These are phyloP conservation scores for Besnoitia besnoiti DNA, from an alignment of 169 alveolate genomes.

Conservation along the genomic window DNA sequence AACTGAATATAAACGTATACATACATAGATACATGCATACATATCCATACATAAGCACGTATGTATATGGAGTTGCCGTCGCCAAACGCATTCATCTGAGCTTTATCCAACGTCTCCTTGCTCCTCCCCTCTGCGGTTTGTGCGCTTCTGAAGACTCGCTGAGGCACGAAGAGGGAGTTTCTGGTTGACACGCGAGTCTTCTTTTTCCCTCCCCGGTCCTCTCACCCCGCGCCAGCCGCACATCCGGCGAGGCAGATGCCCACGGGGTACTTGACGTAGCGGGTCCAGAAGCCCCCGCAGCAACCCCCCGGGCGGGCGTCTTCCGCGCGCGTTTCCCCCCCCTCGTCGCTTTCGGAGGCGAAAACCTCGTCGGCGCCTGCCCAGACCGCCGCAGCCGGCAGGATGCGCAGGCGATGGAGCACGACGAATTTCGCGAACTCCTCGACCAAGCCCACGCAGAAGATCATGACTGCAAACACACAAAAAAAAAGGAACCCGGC, in stretches of 20 bases:
- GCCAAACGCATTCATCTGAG: no score
- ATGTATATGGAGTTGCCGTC: no score
- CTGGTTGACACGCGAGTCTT: no score
- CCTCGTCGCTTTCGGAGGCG: neutral
- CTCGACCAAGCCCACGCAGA: slow-evolving; percentile 22
- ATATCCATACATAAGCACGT: no score
- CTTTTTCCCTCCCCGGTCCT: neutral
- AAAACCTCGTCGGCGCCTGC: neutral
- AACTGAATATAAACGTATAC: no score
- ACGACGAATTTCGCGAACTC: neutral
- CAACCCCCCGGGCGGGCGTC: neutral
- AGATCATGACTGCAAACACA: neutral
- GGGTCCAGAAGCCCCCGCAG: neutral
- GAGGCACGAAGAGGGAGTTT: no score
- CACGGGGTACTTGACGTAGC: neutral
- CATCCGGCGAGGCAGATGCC: slow-evolving; percentile 29
- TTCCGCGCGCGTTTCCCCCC: neutral
- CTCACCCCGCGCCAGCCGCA: slow-evolving; percentile 12
- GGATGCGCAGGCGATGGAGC: neutral
- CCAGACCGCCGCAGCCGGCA: neutral
- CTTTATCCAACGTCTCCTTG: no score
- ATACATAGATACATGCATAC: no score
- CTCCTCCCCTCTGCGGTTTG: no score
- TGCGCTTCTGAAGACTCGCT: no score
- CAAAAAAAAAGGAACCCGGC: no score